phyloP scores from a whole-genome alignment of 331 rosid species.

The Saraca asoca region DNA sequence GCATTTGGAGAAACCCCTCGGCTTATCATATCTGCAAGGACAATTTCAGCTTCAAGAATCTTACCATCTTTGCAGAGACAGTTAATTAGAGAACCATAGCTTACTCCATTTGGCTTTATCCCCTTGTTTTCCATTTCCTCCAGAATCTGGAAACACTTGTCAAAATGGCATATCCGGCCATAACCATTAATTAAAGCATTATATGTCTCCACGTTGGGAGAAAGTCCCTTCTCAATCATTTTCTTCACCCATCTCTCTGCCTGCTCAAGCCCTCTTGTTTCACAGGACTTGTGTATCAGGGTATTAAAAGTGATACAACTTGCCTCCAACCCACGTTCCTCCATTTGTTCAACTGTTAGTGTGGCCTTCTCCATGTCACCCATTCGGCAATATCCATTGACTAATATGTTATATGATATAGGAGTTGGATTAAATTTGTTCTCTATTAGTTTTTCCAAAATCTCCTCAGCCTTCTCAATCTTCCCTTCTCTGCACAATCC shows the following conservation, averaged over 20 bases:
- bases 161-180: slow-evolving; percentile 48
- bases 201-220: slow-evolving; percentile 57
- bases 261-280: slow-evolving; percentile 52
- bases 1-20: slow-evolving; percentile 67
- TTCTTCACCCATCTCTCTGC: slow-evolving; percentile 76
- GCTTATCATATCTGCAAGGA: slow-evolving; percentile 59
- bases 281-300: slow-evolving; percentile 61
- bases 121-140: slow-evolving; percentile 75
- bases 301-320: slow-evolving; percentile 62
- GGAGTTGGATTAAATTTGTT: slow-evolving; percentile 54
- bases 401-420: slow-evolving; percentile 54
- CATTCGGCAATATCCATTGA: slow-evolving; percentile 61
- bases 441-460: slow-evolving; percentile 54
- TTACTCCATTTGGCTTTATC: slow-evolving; percentile 68
- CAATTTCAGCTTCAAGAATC: slow-evolving; percentile 70
- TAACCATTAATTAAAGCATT: slow-evolving; percentile 66
- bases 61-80: slow-evolving; percentile 65
- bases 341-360: slow-evolving; percentile 52
- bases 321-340: slow-evolving; percentile 54
- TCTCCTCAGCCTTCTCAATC: slow-evolving; percentile 58
- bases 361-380: slow-evolving; percentile 57
- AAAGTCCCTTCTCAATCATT: slow-evolving; percentile 63
- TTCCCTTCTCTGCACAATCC: slow-evolving; percentile 71
- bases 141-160: slow-evolving; percentile 66
- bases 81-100: slow-evolving; percentile 74